Conservation (phyloP, 2,329 filamentous ascomycete species). For the Didymosphaeria variabile region DNA sequence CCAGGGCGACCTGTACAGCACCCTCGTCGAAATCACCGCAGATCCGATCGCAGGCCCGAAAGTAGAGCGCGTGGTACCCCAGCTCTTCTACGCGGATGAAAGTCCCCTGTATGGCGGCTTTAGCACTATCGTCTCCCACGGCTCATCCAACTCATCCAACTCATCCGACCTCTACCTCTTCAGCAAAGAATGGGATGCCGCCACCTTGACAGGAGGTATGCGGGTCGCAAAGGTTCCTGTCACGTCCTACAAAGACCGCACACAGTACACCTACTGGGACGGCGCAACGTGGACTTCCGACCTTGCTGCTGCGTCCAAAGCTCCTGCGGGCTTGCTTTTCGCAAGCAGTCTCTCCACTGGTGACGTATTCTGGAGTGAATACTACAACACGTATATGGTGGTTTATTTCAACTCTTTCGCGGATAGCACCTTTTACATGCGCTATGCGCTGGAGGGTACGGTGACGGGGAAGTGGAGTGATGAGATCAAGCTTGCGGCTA, state of each 20-base stretch:
- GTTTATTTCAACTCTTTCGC: conserved; percentile 1
- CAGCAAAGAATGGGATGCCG: background rate
- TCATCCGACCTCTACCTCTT: conserved; percentile 1
- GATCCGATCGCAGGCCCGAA: background rate
- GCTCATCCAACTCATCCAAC: background rate
- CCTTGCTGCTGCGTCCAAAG: background rate
- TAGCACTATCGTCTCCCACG: background rate
- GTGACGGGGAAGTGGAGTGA: conserved; percentile 4
- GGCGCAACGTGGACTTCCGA: background rate
- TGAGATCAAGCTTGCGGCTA: background rate
- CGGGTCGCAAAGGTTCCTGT: background rate
- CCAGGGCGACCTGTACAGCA: background rate
- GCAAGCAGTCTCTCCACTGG: background rate
- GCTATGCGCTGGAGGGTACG: background rate
- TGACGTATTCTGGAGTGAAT: background rate
- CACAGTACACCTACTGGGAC: background rate
- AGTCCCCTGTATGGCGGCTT: background rate
- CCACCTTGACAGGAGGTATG: background rate
- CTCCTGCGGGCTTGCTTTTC: background rate
- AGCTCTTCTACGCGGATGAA: background rate
- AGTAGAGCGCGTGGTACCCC: background rate
- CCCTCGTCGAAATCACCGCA: background rate
- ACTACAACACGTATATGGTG: conserved; percentile 1
- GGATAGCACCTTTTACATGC: background rate
- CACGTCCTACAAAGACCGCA: background rate